phyloP scores from a whole-genome alignment of 1,139 yeast genomes.

The Hanseniaspora uvarum region DNA sequence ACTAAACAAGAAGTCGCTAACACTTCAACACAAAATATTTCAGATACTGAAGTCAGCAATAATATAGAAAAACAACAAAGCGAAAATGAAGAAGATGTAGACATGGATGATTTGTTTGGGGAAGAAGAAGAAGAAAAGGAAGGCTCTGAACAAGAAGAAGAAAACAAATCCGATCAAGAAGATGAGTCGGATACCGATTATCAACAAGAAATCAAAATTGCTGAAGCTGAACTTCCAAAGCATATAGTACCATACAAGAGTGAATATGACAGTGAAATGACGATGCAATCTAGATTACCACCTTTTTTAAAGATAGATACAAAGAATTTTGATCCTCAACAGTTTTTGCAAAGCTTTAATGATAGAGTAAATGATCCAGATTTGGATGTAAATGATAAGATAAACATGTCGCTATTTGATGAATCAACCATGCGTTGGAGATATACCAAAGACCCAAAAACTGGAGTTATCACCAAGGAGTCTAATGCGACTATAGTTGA shows the following conservation, averaged over 20 bases:
- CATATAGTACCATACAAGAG: constrained; percentile 45
- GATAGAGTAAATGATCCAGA: constrained; percentile 42
- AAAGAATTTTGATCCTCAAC: constrained; percentile 72
- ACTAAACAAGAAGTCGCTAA: constrained; percentile 21
- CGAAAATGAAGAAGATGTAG: constrained; percentile 23
- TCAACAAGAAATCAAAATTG: constrained; percentile 38
- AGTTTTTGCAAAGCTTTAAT: constrained; percentile 41
- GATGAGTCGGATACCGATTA: constrained; percentile 12
- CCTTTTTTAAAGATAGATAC: constrained; percentile 75
- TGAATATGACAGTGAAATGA: constrained; percentile 31
- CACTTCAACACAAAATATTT: background rate
- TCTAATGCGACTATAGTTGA: constrained; percentile 81
- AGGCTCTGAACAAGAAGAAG: constrained; percentile 7
- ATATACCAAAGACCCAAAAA: constrained; percentile 56
- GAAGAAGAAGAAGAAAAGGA: constrained; percentile 20
- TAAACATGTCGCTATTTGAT: constrained; percentile 48
- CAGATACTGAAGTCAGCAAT: constrained; percentile 15
- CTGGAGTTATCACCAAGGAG: constrained; percentile 61
- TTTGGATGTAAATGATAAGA: constrained; percentile 40
- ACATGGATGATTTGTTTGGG: constrained; percentile 23
- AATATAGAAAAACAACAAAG: constrained; percentile 19
- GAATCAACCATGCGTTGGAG: constrained; percentile 91
- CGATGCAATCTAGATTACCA: constrained; percentile 53
- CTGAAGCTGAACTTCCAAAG: constrained; percentile 61
- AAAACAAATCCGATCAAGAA: background rate